Percentiles rank a stretch among this genome's conserved stretches.
Evolutionary conservation across 208 protist genomes (phyloP).

Genomic region (Crithidia acanthocephali): DNA sequence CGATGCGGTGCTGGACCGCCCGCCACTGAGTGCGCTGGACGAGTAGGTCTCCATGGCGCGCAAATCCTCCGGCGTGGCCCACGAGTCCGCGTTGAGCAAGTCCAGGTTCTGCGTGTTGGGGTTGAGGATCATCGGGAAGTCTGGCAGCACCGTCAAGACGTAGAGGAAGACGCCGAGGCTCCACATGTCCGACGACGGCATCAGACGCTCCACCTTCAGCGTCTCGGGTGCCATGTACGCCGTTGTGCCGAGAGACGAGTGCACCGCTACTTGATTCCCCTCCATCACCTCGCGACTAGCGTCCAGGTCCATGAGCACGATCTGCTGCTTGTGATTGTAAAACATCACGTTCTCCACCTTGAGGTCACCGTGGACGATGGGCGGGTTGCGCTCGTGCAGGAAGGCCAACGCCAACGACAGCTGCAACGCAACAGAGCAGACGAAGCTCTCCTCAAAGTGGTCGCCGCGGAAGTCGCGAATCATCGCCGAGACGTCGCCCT

Average conservation of each 20-base stretch:
- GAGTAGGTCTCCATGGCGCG: slow-evolving; percentile 42
- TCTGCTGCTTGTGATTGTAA: slow-evolving; percentile 49
- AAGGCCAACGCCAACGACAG: slow-evolving; percentile 56
- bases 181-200: slow-evolving; percentile 85
- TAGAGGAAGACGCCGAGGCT: slow-evolving; percentile 81
- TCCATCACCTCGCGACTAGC: slow-evolving; percentile 54
- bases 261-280: slow-evolving; percentile 34
- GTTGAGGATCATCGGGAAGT: slow-evolving; percentile 78
- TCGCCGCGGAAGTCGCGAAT: slow-evolving; percentile 52
- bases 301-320: slow-evolving; percentile 85
- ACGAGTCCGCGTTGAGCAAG: slow-evolving; percentile 63
- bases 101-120: slow-evolving; percentile 49
- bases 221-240: slow-evolving; percentile 85
- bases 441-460: slow-evolving; percentile 52
- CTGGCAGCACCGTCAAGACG: slow-evolving; percentile 71
- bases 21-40: slow-evolving; percentile 24
- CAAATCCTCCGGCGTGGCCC: slow-evolving; percentile 58
- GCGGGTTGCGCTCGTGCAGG: slow-evolving; percentile 78
- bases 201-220: slow-evolving; percentile 53
- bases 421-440: slow-evolving; percentile 72
- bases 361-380: slow-evolving; percentile 84
- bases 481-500: slow-evolving; percentile 57
- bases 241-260: slow-evolving; percentile 49
- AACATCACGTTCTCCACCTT: slow-evolving; percentile 83
- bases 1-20: background rate